Evolutionary conservation across 768 basidiomycete species (phyloP).

Genomic region (Ephemerocybe angulata): DNA sequence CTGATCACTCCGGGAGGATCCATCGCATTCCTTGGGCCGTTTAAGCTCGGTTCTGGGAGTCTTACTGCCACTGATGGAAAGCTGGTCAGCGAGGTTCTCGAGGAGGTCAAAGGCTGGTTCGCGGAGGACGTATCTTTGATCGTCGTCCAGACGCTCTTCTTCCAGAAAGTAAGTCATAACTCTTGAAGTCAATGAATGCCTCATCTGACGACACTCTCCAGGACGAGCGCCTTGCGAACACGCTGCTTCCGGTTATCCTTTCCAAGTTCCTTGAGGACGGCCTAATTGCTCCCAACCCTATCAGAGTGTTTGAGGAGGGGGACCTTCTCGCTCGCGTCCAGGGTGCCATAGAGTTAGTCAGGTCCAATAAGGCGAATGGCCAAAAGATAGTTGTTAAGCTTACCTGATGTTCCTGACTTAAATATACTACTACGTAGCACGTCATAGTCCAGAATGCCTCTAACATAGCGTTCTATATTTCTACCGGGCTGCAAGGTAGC

Average conservation of each 20-base stretch:
- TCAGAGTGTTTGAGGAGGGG: constrained; percentile 40
- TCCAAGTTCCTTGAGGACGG: constrained; percentile 37
- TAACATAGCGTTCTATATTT: too few species aligned
- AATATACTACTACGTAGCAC: too few species aligned
- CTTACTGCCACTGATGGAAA: neutral
- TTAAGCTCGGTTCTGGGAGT: constrained; percentile 35
- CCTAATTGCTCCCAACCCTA: constrained; percentile 38
- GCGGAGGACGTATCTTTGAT: constrained; percentile 31
- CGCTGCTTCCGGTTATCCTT: constrained; percentile 44
- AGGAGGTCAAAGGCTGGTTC: constrained; percentile 21
- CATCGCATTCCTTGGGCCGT: constrained; percentile 42
- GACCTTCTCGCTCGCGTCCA: constrained; percentile 38
- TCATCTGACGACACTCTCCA: constrained; percentile 11
- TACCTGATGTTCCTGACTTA: too few species aligned
- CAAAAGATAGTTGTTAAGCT: constrained; percentile 48
- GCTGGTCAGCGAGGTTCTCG: neutral
- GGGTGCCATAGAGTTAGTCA: constrained; percentile 40
- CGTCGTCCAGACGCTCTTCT: constrained; percentile 39
- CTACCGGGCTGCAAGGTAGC: too few species aligned
- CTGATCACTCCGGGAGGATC: constrained; percentile 34
- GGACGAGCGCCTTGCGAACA: constrained; percentile 40
- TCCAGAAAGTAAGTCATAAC: constrained; percentile 31
- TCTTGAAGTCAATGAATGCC: neutral
- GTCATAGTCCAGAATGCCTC: too few species aligned
- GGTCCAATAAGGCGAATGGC: constrained; percentile 45